Percentiles rank a stretch among this genome's conserved stretches.
These are phyloP conservation scores for Phytopythium sindhum DNA, from an alignment of 352 stramenopile genomes.

Conservation along the genomic window DNA sequence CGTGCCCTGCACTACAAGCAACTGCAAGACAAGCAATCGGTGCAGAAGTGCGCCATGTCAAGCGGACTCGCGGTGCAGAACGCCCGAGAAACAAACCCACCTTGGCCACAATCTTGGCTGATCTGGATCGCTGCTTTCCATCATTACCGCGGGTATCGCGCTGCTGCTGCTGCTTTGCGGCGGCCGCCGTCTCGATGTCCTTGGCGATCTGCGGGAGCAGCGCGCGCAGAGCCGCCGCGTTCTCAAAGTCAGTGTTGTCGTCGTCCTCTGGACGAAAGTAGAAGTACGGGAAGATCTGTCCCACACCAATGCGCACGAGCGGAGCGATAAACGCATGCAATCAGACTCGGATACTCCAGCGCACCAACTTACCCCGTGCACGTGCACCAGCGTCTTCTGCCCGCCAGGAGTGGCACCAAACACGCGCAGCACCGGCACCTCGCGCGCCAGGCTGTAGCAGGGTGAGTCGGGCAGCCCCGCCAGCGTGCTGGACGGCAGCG, in stretches of 20 bases:
- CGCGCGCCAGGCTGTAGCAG: conserved; percentile 59
- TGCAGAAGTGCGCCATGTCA: neutral
- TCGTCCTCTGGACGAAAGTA: conserved; percentile 77
- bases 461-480: conserved; percentile 44
- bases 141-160: conserved; percentile 8
- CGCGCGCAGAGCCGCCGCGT: conserved; percentile 42
- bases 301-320: neutral
- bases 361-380: conserved; percentile 67
- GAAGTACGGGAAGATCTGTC: conserved; percentile 88
- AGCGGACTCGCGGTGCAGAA: neutral
- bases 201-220: conserved; percentile 67
- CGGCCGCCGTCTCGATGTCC: conserved; percentile 63
- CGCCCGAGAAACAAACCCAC: conserved; percentile 16
- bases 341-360: neutral
- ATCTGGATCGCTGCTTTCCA: neutral
- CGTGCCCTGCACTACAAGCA: conserved; percentile 83
- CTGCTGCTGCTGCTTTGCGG: conserved; percentile 40
- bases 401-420: conserved; percentile 88
- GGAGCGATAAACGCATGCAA: neutral
- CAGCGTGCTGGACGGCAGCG: conserved; percentile 51
- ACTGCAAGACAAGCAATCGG: conserved; percentile 25
- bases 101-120: conserved; percentile 62
- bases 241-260: conserved; percentile 56
- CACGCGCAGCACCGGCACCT: conserved; percentile 86
- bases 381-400: conserved; percentile 87